These are phyloP conservation scores for Craterostigma plantagineum DNA, from an alignment of 257 asterid species.

Conservation along the genomic window DNA sequence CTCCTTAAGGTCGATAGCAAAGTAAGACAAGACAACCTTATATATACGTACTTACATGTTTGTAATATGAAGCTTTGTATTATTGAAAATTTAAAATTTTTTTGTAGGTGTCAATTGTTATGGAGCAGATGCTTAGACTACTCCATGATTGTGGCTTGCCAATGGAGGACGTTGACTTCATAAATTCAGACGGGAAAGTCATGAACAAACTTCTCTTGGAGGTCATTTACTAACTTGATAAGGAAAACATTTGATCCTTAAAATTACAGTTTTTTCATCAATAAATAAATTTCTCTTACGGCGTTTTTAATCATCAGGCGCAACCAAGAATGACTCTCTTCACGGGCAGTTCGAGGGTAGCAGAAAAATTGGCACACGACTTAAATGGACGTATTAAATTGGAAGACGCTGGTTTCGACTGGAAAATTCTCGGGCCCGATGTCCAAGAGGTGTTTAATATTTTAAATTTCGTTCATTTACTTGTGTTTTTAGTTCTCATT, in stretches of 20 bases:
- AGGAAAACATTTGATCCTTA: not conserved
- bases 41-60: not conserved
- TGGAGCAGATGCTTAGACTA: conserved; percentile 86
- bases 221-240: conserved; percentile 25
- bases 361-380: conserved; percentile 79
- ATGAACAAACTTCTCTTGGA: conserved; percentile 79
- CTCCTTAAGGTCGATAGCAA: conserved; percentile 93
- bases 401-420: conserved; percentile 97
- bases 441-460: conserved; percentile 50
- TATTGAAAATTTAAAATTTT: not conserved
- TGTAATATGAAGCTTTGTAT: conserved; percentile 2
- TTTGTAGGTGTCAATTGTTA: conserved; percentile 64
- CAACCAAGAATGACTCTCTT: conserved; percentile 94
- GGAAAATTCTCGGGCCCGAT: conserved; percentile 98
- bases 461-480: not conserved
- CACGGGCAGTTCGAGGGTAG: conserved; percentile 87
- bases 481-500: not conserved
- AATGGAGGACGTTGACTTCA: conserved; percentile 64
- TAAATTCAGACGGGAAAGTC: conserved; percentile 74
- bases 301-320: conserved; percentile 25
- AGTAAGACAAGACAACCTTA: too few relatives aligned
- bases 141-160: conserved; percentile 94
- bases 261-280: not conserved
- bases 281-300: not conserved
- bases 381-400: conserved; percentile 63